Base-by-base conservation (phyloP, 805 yeast genomes). In the Candida orba region DNA sequence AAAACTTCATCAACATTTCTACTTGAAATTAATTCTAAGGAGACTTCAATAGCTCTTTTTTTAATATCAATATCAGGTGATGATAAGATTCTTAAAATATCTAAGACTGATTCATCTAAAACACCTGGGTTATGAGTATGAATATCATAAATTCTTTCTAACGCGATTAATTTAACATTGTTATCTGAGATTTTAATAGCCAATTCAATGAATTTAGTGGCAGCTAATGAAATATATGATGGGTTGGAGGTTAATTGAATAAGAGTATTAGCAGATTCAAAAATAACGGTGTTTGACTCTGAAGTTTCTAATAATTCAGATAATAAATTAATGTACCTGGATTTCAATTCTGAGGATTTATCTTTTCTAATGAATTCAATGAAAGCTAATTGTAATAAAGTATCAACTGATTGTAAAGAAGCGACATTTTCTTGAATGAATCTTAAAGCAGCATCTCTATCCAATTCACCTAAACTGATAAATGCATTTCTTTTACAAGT, bases 401-500 rank as follows among this genome's bases (percentile, higher is more conserved):
- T 85, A 56, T 91, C 98, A 50, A 85, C 67, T 12, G 76, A 65
- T 40, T 78, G 78, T 50, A 90, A 70, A 24, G 72, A 62, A 18
- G 73, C 60, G 49, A 81, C 68, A 59, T 81, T 79, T 35, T 81
- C 81, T 64, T 85, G 93, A 50, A 93, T 75, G 65, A 79, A 93
- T 49, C 76, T 78, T 56, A 88, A 76, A 22, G 98, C 95, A 34
- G 84, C 79, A 44, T 83, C 93, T 59, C 96, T 78, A 63, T 85
- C 84, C 58, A 95, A 71, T 53, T 79, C 82, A 34, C 95, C 77
- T 49, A 93, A 71, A 50, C 93, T 87, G 42, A 89, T 81, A 62
- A 93, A 95, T 3, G 97, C 98, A 64, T 93, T 93, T 65, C 99
- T 79, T 62, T 85, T 85, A 69, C 98, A 91, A 17, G 95, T 87